phyloP scores from a whole-genome alignment of 148 eudicot species.

The Chenopodium suecicum region DNA sequence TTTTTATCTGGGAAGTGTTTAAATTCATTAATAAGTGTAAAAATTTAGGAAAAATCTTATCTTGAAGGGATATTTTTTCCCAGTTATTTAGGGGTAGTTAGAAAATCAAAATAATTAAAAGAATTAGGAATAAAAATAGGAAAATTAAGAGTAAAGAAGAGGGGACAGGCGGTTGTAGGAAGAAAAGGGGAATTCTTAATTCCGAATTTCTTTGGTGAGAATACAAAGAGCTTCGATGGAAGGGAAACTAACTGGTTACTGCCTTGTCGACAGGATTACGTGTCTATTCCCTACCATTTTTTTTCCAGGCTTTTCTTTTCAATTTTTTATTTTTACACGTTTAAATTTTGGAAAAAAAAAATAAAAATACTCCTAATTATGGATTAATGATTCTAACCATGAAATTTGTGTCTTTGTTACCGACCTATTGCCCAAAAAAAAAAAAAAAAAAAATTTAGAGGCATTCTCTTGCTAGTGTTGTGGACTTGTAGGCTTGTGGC shows the following conservation, averaged over 20 bases:
- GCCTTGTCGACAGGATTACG: constrained; percentile 20
- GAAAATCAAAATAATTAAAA: neutral
- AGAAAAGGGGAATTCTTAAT: neutral
- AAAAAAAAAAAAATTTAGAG: too few relatives aligned
- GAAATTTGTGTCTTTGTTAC: too few relatives aligned
- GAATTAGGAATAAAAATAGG: neutral
- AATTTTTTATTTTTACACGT: too few relatives aligned
- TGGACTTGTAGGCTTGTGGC: too few relatives aligned
- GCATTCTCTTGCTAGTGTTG: too few relatives aligned
- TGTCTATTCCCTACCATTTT: constrained; percentile 11
- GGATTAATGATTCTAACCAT: too few relatives aligned
- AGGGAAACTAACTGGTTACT: constrained; percentile 13
- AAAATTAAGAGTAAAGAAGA: neutral
- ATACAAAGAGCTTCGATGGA: neutral
- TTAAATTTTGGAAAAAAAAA: too few relatives aligned
- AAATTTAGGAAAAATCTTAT: neutral
- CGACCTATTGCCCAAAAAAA: too few relatives aligned
- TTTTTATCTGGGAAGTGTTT: neutral
- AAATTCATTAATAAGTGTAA: constrained; percentile 7
- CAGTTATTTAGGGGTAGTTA: neutral
- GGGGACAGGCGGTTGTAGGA: neutral
- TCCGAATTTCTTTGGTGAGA: neutral
- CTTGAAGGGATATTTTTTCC: neutral
- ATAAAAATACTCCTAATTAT: too few relatives aligned
- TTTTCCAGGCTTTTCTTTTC: too few relatives aligned